Base-by-base conservation (phyloP, 352 stramenopile genomes). In the Phytopythium helicoides region DNA sequence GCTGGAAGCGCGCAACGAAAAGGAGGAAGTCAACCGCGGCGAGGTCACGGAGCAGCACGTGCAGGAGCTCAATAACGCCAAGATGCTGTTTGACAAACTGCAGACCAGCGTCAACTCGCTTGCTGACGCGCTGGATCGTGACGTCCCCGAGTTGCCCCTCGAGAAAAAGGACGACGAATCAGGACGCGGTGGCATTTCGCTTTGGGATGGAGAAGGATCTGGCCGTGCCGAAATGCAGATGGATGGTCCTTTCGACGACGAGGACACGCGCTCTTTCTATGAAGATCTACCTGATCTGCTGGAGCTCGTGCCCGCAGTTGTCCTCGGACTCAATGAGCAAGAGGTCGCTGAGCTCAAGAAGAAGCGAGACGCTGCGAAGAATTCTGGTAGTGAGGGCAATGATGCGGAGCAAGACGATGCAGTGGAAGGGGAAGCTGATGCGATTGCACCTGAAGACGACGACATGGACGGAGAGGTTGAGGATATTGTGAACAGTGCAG, bases 221-320 rank as follows among this genome's bases (percentile, higher is more conserved):
- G 56, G 66, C 0, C 59, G 73, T 68, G 38, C 68, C 71, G 54
- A 92, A 70, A 46, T 96, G 74, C 64, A 78, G 54, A 64, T 73
- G 76, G 64, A 96, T 67, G 76, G 76, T n/a, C 89, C 95, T 2
- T 99, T 98, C 56, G 95, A 98, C 57, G 95, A 98, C 56, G 94
- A 98, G 65, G 94, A 98, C 48, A 98, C 90, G 33, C 85, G 94
- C 3, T 85, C 81, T 6, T 99, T 99, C 76, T 99, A 99, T 62
- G 92, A 97, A 68, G 95, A 99, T 66, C 64, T 99, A 49, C 96
- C 97, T 12, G 92, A 99, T 64, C 71, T 99, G 26, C 72, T 99
- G 9, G 91, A 95, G 38, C 87, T 97, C 4, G 91, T 99, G 38
- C 97, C 97, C 22, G 88, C 94, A 0, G 92, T 98, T 7, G 88